A percentile compares a stretch with the other conserved stretches of the same genome.
Evolutionary conservation across 2,329 filamentous ascomycete species (phyloP).

Genomic region (Akanthomyces muscarius): DNA sequence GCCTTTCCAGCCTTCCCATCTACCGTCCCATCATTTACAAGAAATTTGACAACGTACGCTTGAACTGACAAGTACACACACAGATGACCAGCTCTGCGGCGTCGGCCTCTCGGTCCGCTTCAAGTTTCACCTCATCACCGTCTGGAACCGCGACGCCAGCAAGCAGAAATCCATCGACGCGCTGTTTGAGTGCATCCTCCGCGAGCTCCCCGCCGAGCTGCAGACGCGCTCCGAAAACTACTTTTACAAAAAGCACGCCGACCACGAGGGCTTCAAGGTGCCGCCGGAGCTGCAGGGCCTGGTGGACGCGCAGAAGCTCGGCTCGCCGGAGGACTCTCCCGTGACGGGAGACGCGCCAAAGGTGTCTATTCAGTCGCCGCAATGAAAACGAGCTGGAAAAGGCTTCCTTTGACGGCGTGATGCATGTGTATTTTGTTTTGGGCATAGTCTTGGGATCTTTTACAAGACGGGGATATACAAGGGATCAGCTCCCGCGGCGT

Average conservation of each 20-base stretch:
- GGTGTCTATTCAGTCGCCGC: conserved; percentile 13
- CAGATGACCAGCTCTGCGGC: conserved; percentile 84
- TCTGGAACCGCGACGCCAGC: conserved; percentile 88
- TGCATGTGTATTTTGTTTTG: conserved; percentile 17
- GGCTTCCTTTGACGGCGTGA: neutral
- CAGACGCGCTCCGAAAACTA: conserved; percentile 67
- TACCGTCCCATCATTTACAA: no score
- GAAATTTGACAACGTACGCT: neutral
- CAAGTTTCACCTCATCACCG: conserved; percentile 80
- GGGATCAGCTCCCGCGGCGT: conserved; percentile 26
- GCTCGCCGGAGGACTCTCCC: conserved; percentile 29
- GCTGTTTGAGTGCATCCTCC: conserved; percentile 68
- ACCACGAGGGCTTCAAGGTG: conserved; percentile 77
- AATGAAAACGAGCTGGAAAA: neutral
- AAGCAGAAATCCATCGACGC: conserved; percentile 75
- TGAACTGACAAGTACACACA: neutral
- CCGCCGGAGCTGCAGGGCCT: conserved; percentile 56
- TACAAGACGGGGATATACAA: conserved; percentile 20
- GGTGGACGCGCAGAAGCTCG: conserved; percentile 51
- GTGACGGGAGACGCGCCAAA: conserved; percentile 21
- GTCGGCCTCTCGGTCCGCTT: conserved; percentile 84
- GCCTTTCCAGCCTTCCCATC: neutral
- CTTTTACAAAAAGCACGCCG: conserved; percentile 85
- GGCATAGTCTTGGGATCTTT: conserved; percentile 8
- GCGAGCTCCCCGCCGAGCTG: conserved; percentile 68